Conservation (phyloP, 2,329 filamentous ascomycete species). For the Pyricularia sp. region DNA sequence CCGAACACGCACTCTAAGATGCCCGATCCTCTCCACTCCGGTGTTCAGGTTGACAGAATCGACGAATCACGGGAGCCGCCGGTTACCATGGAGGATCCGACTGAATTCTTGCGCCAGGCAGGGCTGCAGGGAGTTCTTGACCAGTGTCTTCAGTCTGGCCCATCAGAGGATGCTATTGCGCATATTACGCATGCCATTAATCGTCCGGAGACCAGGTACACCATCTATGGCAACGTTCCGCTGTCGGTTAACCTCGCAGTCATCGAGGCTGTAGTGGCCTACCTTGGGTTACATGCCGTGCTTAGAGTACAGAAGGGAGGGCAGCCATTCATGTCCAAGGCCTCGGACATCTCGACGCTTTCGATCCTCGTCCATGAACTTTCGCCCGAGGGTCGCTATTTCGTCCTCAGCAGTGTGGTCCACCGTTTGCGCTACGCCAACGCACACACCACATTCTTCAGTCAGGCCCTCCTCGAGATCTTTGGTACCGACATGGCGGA, state of each 20-base stretch:
- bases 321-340: conserved; percentile 49
- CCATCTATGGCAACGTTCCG: conserved; percentile 52
- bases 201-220: conserved; percentile 39
- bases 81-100: conserved; percentile 49
- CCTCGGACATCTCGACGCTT: conserved; percentile 58
- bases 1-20: conserved; percentile 56
- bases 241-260: conserved; percentile 57
- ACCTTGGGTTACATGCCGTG: conserved; percentile 64
- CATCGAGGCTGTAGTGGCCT: conserved; percentile 72
- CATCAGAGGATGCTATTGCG: conserved; percentile 59
- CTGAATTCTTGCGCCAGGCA: conserved; percentile 35
- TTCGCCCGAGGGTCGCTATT: conserved; percentile 67
- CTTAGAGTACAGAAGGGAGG: conserved; percentile 42
- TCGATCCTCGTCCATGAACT: conserved; percentile 66
- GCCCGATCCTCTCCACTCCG: conserved; percentile 58
- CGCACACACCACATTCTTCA: conserved; percentile 85
- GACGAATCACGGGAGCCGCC: conserved; percentile 62
- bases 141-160: conserved; percentile 45
- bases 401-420: conserved; percentile 68
- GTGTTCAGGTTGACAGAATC: conserved; percentile 62
- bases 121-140: conserved; percentile 49
- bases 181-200: conserved; percentile 64
- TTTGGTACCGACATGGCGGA: conserved; percentile 65
- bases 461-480: conserved; percentile 67
- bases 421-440: conserved; percentile 90